Conservation (phyloP, 306 rosid species). For the Herpetospermum pedunculosum region DNA sequence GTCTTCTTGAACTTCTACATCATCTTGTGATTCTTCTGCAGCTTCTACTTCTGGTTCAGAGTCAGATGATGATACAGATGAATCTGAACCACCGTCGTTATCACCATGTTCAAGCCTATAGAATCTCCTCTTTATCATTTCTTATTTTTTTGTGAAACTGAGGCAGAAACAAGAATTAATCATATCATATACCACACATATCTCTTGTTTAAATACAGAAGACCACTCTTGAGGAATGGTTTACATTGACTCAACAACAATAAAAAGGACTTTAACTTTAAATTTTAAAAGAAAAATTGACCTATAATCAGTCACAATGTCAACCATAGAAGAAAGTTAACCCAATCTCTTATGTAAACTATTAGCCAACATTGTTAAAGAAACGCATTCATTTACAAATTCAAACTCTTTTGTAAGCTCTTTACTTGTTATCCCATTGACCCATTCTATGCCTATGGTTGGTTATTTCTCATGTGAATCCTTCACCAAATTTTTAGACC, state of each 20-base stretch:
- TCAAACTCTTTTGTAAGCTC: too few species aligned
- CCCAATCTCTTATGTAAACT: not conserved
- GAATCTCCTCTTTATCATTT: conserved; percentile 82
- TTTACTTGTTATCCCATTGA: too few species aligned
- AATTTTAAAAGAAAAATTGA: not conserved
- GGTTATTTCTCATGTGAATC: too few species aligned
- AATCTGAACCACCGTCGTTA: conserved; percentile 38
- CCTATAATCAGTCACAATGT: not conserved
- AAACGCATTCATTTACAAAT: not conserved
- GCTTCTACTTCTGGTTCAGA: conserved; percentile 33
- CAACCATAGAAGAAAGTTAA: not conserved
- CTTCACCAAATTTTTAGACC: too few species aligned
- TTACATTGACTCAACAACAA: not conserved
- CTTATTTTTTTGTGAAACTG: conserved; percentile 8
- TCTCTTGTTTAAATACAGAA: not conserved
- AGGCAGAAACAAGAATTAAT: not conserved
- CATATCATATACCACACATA: not conserved
- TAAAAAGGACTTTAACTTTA: not conserved
- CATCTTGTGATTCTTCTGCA: conserved; percentile 29
- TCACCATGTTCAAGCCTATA: conserved; percentile 57
- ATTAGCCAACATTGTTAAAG: not conserved
- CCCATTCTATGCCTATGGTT: too few species aligned
- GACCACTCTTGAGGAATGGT: not conserved
- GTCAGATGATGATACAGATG: conserved; percentile 52
- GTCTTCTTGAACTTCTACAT: conserved; percentile 12